Evolutionary conservation across 1,139 yeast species (phyloP), one percentile per base, ranked within the genome.

Genomic region (Candida buenavistaensis): DNA sequence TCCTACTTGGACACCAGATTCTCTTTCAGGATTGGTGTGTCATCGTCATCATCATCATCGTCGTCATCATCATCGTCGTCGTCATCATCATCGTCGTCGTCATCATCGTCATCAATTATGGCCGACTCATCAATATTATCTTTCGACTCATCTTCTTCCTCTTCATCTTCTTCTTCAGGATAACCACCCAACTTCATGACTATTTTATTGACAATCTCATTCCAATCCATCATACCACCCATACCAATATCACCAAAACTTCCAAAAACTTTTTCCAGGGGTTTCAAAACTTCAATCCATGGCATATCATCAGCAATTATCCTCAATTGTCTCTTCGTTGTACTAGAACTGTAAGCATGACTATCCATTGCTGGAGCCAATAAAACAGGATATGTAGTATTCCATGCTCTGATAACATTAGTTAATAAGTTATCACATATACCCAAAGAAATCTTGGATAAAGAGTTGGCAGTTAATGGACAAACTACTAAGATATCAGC

Each of bases 311-410:
- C 95, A 36, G 79, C 75, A 40, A 90, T 79, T 23, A 82, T 69
- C 44, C 75, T 73, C 40, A 87, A 67, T 51, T 89, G 97, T 37
- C 90, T 75, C 57, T 82, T 86, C 1, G 97, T 90, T 28, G 90
- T 80, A 2, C 89, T 84, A 21, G 95, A 87, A 49, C 83, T 86
- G 58, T 89, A 90, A 35, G 95, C 87, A 56, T 86, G 84, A 39
- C 92, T 83, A 16, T 87, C 89, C 97, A 90, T 89, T 3, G 96
- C 89, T 3, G 97, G 97, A 0, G 97, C 97, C 36, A 88, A 71
- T 25, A 89, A 64, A 6, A 90, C 80, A 0, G 97, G 97, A 48
- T 82, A 86, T 35, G 85, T 82, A 0, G 92, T 78, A 53, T 89
- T 86, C 97, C 97, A 90, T 2, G 96, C 96, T 44, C 97, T 71